Base-by-base conservation (phyloP, 805 yeast species). In the Saccharomycopsis sp. region DNA sequence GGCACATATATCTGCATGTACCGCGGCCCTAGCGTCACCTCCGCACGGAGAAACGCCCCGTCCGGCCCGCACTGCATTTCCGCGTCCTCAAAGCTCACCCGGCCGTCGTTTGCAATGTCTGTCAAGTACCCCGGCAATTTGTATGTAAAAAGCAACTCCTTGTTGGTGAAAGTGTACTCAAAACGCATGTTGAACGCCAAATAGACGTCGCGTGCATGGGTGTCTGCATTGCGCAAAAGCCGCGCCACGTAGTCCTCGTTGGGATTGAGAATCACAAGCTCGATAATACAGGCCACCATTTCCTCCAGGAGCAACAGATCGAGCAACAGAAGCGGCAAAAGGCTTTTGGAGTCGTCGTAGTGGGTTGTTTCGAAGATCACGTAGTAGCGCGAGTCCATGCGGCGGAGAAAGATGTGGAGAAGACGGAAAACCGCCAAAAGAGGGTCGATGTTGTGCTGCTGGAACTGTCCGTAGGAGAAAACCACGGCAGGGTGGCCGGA, bases 401-500 rank as follows among this genome's bases (percentile, higher is more conserved):
- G 77, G 65, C 84, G 86, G 56, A 85, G 78, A n/a, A 85, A 78
- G 3, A 81, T 77, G 64, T 87, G 91, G 55, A 87, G 77, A 4
- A 85, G 64, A 57, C 84, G 77, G 21, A 84, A 70, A 4, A 51
- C 37, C 8, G 55, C 55, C 29, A 55, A 24, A 9, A 52, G 24
- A 12, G 57, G 53, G 34, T 53, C 52, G 34, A 55, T 23, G 15
- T 53, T 41, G 18, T 40, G 44, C 34, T 54, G 66, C 50, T 68
- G 64, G 37, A 79, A 73, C 18, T 77, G 69, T 7, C 67, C 65
- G 62, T 77, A 75, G 51, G 80, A 79, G 24, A 85, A 64, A 2
- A 86, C 81, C 29, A 88, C 71, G 16, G 83, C 75, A 0, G 92
- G 94, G 0, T 80, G 69, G 8, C 95, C 95, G 65, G 87, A 92